These are phyloP conservation scores for Sordaria brevicollis DNA, from an alignment of 495 filamentous ascomycete species.

Conservation along the genomic window DNA sequence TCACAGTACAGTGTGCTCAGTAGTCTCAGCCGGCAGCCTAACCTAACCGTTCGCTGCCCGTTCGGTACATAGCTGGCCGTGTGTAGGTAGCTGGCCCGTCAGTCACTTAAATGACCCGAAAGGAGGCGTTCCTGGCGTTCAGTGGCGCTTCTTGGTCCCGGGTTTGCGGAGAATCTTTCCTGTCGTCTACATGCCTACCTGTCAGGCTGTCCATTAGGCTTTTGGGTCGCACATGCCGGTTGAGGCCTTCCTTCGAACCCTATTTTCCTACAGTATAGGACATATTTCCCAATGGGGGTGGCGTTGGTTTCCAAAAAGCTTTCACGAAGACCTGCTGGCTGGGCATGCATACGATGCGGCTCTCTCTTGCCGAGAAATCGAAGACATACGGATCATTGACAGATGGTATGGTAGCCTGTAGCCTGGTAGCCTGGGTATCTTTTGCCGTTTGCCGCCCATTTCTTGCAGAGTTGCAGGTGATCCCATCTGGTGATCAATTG, in stretches of 20 bases:
- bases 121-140: too few relatives aligned
- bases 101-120: too few relatives aligned
- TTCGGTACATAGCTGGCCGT: too few relatives aligned
- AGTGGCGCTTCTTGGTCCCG: neutral
- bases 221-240: neutral
- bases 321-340: neutral
- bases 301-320: neutral
- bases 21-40: too few relatives aligned
- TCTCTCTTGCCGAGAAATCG: neutral
- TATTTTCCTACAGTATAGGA: too few relatives aligned
- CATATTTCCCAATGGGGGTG: neutral
- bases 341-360: neutral
- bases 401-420: too few relatives aligned
- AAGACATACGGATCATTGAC: neutral
- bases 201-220: too few relatives aligned
- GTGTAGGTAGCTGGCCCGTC: too few relatives aligned
- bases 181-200: neutral
- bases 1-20: neutral
- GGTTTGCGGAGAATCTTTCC: neutral
- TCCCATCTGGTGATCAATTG: neutral
- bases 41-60: neutral
- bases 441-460: neutral
- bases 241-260: neutral
- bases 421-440: too few relatives aligned
- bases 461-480: neutral